Evolutionary conservation across 1,139 yeast species (phyloP), one percentile per base, ranked within the genome.

Genomic region (Nadsonia commutata): DNA sequence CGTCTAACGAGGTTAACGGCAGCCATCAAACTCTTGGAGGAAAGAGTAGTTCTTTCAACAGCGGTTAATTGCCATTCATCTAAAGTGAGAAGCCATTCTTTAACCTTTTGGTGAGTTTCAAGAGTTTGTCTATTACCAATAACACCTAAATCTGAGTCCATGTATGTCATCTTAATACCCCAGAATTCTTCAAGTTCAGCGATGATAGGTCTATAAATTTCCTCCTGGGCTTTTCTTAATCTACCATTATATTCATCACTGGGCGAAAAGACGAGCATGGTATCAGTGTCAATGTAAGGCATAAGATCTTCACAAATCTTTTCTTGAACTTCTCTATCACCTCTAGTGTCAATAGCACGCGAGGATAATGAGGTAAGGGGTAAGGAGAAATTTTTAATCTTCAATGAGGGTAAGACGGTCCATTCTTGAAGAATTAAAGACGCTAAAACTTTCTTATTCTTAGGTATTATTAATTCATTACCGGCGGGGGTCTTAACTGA

Each of bases 281-380:
- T 86, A 59, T 90, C 98, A 1, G 98, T 90, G 57, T 90, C 98
- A 45, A 93, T 67, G 57, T 86, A 90, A 46, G 90, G 77, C 54
- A 88, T 65, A 50, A 90, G 52, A 36, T 55, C 56, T 13, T 55
- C 53, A 18, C 54, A 49, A 17, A 56, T 56, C 18, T 51, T 50
- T 20, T 48, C 52, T 17, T 57, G 50, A 41, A 57, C 60, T 18
- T 44, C 45, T 1, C 43, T 40, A 5, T 49, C 51, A 22, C 51
- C 55, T 36, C 48, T 43, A 18, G 56, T 47, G 60, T 90, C 98
- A 44, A 90, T 76, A 11, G 94, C 84, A 50, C 98, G 71, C 1
- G 96, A 78, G 1, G 83, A 80, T 43, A 90, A 62, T 0, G 95
- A 84, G 0, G 98, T 90, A 47, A 90, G 65, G 2, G 97, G 97